Conservation (phyloP, 768 basidiomycete species). For the Rhizopogon vesiculosus region DNA sequence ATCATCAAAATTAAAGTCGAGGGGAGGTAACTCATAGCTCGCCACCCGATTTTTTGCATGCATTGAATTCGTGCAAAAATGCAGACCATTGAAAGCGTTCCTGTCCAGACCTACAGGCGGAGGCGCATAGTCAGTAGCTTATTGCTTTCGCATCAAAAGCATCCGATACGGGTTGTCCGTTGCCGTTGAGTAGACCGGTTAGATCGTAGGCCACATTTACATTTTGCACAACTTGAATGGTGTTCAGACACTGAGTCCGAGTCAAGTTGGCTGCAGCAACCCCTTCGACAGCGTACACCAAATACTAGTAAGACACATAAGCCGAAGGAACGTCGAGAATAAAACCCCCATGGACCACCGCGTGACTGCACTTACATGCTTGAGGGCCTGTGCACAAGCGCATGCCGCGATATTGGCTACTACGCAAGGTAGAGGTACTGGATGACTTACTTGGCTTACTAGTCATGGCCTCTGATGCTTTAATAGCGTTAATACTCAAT, state of each 20-base stretch:
- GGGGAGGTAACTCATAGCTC: slow-evolving; percentile 23
- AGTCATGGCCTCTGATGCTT: too few species aligned
- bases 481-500: too few species aligned
- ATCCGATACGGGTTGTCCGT: background rate
- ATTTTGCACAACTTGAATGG: slow-evolving; percentile 3
- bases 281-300: too few species aligned
- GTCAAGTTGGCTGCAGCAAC: background rate
- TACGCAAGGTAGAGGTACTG: too few species aligned
- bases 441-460: too few species aligned
- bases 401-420: too few species aligned
- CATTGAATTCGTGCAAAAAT: slow-evolving; percentile 30
- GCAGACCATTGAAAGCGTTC: slow-evolving; percentile 11
- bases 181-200: slow-evolving; percentile 1
- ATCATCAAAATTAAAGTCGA: slow-evolving; percentile 26
- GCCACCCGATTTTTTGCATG: slow-evolving; percentile 28
- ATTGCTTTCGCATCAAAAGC: slow-evolving; percentile 8
- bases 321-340: too few species aligned
- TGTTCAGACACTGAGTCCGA: slow-evolving; percentile 6
- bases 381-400: too few species aligned
- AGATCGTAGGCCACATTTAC: background rate
- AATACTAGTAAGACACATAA: too few species aligned
- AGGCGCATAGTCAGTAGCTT: slow-evolving; percentile 1
- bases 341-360: too few species aligned
- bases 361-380: too few species aligned
- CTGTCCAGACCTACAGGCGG: slow-evolving; percentile 6